Evolutionary conservation across 164 flowering plant species (phyloP), one percentile per base, ranked within the genome.

Genomic region (Cinnamomum chago): DNA sequence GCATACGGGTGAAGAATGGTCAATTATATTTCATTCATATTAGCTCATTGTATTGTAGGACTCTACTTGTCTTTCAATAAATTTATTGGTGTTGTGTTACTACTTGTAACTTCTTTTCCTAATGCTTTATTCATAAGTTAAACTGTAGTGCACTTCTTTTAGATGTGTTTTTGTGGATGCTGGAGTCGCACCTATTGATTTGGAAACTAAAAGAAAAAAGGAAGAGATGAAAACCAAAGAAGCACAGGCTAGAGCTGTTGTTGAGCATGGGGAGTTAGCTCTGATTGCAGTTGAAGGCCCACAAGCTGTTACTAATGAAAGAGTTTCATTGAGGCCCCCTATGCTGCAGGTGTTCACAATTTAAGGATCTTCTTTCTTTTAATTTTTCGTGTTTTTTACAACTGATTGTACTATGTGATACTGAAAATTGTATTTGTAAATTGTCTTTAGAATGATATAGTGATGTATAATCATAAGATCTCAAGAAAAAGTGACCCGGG

Each of bases 121-220:
- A 27, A 65, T 65, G 40, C 30, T 23, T 65, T 60, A 62, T 33
- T 67, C 18, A 14, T 40, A 40, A 51, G 65, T 65, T 74, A 40
- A 75, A 33, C 35, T 58, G 11, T 58, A 5, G 15, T 64, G 17
- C 22, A 30, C 18, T 2, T 15, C 11, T 67, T 78, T 70, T 83
- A 93, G 97, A 81, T 90, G 95, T 82, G 98, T 95, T 72, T 95
- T 93, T 87, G 99, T 93, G 70, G 99, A 95, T 92, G 97, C 98
- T 86, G 99, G 99, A 74, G 90, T 95, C 78, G 86, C 97, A 71
- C 86, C 90, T 67, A 82, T 92, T 75, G 99, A 95, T 79, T 77
- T 95, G 73, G 98, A 93, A 85, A 95, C 98, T 27, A 93, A 83
- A 80, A 89, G 81, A 81, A 86, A 82, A 83, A 95, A 93, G 79